Evolutionary conservation across 2,329 filamentous ascomycete species (phyloP), one percentile per base, ranked within the genome.

Genomic region (Ascocoryne sarcoides): DNA sequence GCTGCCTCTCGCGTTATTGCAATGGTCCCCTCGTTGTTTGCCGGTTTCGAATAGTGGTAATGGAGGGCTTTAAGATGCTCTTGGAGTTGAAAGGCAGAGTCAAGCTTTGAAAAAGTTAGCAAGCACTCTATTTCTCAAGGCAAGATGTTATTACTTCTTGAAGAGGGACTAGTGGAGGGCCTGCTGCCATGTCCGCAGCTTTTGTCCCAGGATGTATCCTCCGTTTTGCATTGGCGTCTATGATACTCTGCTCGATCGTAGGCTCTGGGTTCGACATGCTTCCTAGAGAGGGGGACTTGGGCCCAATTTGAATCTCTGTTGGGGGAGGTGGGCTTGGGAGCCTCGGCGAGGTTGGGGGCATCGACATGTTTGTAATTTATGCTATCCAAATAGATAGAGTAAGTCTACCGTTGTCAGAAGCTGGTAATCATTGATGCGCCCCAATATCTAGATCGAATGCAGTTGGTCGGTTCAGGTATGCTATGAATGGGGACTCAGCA

Each of bases 31-130:
- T 73, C 69, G 38, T 68, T 70, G 39, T 60, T 58, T 32, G 65
- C 53, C 5, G 77, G 75, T 46, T 78, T 75, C 1, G 86, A 94
- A 60, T 84, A 81, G 60, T 83, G 72, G 62, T 89, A 80, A 67
- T 96, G 86, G 12, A 95, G 76, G 26, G 92, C 86, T 62, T 93
- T 90, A 40, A 98, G 81, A 59, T 98, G 90, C 65, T 98, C 92
- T 63, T 95, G 93, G 14, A 96, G 77, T 62, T 95, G 92, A 61
- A 96, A 98, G 32, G 92, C 85, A 16, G 90, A 96, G 60, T 98
- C 89, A 52, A 98, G 87, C 85, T 95, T 61, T 40, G 32, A 21
- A 14, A 14, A 8, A 29, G 36, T 62, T 43, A 58, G 50, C 38
- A 32, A 37, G 15, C 19, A 36, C 21, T 36, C 35, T 23, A 19